Conservation (phyloP, 352 stramenopile genomes). For the Saprolegnia parasitica region DNA sequence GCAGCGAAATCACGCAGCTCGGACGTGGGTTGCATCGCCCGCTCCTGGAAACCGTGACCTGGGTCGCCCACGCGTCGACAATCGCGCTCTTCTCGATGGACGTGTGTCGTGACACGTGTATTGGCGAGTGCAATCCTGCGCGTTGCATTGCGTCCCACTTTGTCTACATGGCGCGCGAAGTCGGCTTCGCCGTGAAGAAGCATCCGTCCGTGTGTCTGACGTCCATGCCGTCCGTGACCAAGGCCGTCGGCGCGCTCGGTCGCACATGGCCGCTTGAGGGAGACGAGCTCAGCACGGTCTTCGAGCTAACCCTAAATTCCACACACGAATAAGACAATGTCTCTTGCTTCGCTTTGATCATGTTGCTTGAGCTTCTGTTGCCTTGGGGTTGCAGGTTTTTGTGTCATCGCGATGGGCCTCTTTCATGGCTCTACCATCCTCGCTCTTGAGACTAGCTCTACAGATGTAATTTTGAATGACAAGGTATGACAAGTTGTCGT, state of each 20-base stretch:
- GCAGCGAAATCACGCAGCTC: conserved; percentile 58
- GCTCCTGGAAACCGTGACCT: conserved; percentile 45
- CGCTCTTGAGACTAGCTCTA: too few relatives aligned
- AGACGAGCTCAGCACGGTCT: conserved; percentile 51
- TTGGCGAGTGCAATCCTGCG: conserved; percentile 38
- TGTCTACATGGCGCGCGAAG: conserved; percentile 34
- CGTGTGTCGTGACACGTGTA: conserved; percentile 37
- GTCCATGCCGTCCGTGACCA: conserved; percentile 32
- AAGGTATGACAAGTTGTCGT: too few relatives aligned
- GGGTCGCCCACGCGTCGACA: conserved; percentile 33
- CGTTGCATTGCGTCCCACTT: conserved; percentile 61
- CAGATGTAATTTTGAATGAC: too few relatives aligned
- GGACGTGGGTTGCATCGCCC: conserved; percentile 39
- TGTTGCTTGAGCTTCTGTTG: too few relatives aligned
- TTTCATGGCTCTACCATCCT: too few relatives aligned
- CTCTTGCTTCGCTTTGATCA: too few relatives aligned
- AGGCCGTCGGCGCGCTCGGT: conserved; percentile 43
- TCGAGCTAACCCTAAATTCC: conserved; percentile 35
- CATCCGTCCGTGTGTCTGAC: conserved; percentile 40
- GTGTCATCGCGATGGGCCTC: too few relatives aligned
- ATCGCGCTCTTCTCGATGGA: conserved; percentile 58
- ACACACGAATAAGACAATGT: too few relatives aligned
- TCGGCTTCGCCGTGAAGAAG: conserved; percentile 41
- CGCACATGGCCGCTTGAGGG: conserved; percentile 41
- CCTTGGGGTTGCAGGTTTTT: too few relatives aligned